Evolutionary conservation across 1,284 basidiomycete genomes (phyloP).

Genomic region (Golubevia sp.): DNA sequence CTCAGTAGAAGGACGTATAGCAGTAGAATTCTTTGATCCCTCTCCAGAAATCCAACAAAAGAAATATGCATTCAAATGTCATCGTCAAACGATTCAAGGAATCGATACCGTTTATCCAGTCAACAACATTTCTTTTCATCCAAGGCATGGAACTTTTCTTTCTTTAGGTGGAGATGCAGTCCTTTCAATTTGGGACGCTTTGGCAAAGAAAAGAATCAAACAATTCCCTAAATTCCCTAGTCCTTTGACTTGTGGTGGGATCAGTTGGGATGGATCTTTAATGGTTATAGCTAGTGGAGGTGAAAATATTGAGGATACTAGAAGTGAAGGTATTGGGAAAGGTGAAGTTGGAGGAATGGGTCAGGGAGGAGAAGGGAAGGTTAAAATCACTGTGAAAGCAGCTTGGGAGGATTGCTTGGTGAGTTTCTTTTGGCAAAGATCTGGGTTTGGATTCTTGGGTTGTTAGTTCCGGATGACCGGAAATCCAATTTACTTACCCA

Average conservation of each 20-base stretch:
- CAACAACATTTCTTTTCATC: conserved; percentile 91
- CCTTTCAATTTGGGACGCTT: conserved; percentile 94
- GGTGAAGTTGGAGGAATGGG: conserved; percentile 30
- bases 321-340: conserved; percentile 5
- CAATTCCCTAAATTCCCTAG: conserved; percentile 69
- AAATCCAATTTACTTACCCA: too few relatives aligned
- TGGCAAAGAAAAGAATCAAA: conserved; percentile 89
- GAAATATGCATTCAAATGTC: conserved; percentile 99
- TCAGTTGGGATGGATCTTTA: conserved; percentile 32
- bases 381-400: conserved; percentile 17
- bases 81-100: conserved; percentile 83
- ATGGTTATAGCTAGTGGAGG: conserved; percentile 44
- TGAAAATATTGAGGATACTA: conserved; percentile 20
- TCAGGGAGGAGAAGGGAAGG: conserved; percentile 22
- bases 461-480: too few relatives aligned
- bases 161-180: conserved; percentile 89
- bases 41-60: conserved; percentile 73
- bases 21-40: conserved; percentile 95
- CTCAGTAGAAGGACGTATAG: conserved; percentile 92
- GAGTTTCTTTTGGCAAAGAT: too few relatives aligned
- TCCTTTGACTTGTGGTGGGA: conserved; percentile 33
- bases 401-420: conserved; percentile 32
- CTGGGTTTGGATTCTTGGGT: too few relatives aligned
- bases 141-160: conserved; percentile 89
- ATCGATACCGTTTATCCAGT: conserved; percentile 99